Evolutionary conservation across 23 red algal genomes (phyloP).

Genomic region (Agarophyton chilense): DNA sequence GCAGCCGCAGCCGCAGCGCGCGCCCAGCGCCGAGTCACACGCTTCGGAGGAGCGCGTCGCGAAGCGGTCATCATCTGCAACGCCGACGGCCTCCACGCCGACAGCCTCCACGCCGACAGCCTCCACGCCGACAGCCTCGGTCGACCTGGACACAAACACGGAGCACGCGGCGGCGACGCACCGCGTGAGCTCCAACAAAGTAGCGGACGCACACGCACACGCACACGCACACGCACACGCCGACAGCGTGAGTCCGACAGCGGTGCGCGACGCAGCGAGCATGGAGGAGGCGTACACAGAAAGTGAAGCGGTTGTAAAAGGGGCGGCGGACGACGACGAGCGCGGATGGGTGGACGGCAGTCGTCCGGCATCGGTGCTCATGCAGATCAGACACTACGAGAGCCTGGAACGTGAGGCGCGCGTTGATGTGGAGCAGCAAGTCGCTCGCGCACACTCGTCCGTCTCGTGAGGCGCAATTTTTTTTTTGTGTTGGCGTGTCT

Average conservation of each 20-base stretch:
- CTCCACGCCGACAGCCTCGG: too few species aligned
- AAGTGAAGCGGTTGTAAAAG: too few species aligned
- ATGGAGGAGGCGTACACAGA: too few species aligned
- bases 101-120: too few species aligned
- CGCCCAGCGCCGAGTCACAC: too few species aligned
- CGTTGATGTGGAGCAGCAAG: not conserved
- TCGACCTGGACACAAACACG: too few species aligned
- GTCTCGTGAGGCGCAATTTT: not conserved
- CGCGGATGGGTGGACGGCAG: conserved; percentile 2
- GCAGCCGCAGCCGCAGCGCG: too few species aligned
- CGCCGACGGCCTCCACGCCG: too few species aligned
- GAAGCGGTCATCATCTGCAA: too few species aligned
- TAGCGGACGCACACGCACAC: not conserved
- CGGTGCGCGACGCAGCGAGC: not conserved
- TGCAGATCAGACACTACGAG: conserved; percentile 10
- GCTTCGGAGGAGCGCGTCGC: not conserved
- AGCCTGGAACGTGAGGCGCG: conserved; percentile 8
- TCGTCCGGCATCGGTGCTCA: not conserved
- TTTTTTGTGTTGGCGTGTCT: not conserved
- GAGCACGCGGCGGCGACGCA: too few species aligned
- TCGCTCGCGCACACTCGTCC: not conserved
- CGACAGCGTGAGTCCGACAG: not conserved
- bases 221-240: too few species aligned
- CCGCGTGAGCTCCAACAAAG: too few species aligned
- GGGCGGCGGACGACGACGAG: not conserved